Evolutionary conservation across 208 protist genomes (phyloP).

Genomic region (Trypanosoma conorhini): DNA sequence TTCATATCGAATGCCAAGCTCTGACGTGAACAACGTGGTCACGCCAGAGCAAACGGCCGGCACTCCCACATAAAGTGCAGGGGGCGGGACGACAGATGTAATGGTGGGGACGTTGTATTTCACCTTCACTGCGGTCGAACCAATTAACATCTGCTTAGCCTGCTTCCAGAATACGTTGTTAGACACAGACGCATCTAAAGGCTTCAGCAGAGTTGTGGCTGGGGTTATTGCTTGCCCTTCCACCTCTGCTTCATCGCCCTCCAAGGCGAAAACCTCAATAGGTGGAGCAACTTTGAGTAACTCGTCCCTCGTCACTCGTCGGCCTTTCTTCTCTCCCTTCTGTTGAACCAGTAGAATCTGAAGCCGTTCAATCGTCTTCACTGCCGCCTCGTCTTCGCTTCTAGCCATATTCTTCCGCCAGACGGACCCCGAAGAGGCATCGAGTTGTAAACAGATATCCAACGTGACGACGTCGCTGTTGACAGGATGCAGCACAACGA

Average conservation of each 20-base stretch:
- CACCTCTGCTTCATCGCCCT: slow-evolving; percentile 8
- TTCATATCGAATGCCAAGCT: slow-evolving; percentile 55
- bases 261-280: slow-evolving; percentile 47
- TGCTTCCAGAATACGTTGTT: slow-evolving; percentile 65
- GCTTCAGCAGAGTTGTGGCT: not conserved
- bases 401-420: slow-evolving; percentile 77
- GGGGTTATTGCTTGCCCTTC: not conserved
- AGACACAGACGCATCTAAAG: slow-evolving; percentile 51
- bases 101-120: slow-evolving; percentile 84
- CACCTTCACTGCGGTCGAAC: slow-evolving; percentile 36
- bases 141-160: slow-evolving; percentile 52
- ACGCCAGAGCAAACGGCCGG: slow-evolving; percentile 68
- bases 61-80: slow-evolving; percentile 65
- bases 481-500: slow-evolving; percentile 28
- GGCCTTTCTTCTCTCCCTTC: slow-evolving; percentile 26
- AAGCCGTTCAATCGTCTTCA: slow-evolving; percentile 77
- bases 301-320: slow-evolving; percentile 41
- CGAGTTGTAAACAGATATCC: slow-evolving; percentile 33
- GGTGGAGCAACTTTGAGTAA: slow-evolving; percentile 51
- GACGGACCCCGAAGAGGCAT: slow-evolving; percentile 12
- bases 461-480: slow-evolving; percentile 33
- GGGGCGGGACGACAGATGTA: slow-evolving; percentile 53
- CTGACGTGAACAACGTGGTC: slow-evolving; percentile 47
- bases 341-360: slow-evolving; percentile 62
- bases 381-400: slow-evolving; percentile 50